phyloP scores from a whole-genome alignment of 371 early-diverging fungal genomes.

The Rhizopus delemar region DNA sequence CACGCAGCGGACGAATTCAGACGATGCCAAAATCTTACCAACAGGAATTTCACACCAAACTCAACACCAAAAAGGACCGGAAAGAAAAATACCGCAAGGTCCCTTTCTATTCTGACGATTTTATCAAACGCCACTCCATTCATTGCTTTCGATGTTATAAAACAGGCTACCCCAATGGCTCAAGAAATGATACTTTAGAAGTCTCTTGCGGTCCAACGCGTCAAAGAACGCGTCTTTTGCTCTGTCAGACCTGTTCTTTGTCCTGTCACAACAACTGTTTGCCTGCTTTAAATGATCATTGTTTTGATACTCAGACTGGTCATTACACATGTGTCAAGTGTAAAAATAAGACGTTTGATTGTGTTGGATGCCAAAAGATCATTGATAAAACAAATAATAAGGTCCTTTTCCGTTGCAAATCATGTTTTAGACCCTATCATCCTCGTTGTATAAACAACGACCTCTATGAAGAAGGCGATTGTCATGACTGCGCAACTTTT shows the following conservation, averaged over 20 bases:
- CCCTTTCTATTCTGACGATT: slow-evolving; percentile 3
- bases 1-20: neutral
- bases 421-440: slow-evolving; percentile 44
- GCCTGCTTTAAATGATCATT: neutral
- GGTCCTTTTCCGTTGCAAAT: slow-evolving; percentile 39
- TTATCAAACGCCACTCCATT: slow-evolving; percentile 10
- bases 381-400: slow-evolving; percentile 3
- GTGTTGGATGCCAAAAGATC: slow-evolving; percentile 17
- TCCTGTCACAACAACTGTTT: slow-evolving; percentile 46
- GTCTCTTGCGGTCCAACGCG: slow-evolving; percentile 8
- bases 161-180: slow-evolving; percentile 8
- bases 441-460: slow-evolving; percentile 30
- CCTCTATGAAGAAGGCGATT: slow-evolving; percentile 37
- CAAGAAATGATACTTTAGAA: slow-evolving; percentile 1
- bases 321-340: slow-evolving; percentile 20
- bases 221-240: slow-evolving; percentile 26
- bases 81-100: neutral
- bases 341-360: neutral
- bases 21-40: neutral
- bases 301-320: neutral
- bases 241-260: slow-evolving; percentile 48
- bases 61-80: neutral
- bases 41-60: slow-evolving; percentile 11
- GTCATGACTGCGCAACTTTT: slow-evolving; percentile 41
- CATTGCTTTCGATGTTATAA: slow-evolving; percentile 13